Evolutionary conservation across 306 rosid species (phyloP), one percentile per base, ranked within the genome.

Genomic region (Quercus mongolica): DNA sequence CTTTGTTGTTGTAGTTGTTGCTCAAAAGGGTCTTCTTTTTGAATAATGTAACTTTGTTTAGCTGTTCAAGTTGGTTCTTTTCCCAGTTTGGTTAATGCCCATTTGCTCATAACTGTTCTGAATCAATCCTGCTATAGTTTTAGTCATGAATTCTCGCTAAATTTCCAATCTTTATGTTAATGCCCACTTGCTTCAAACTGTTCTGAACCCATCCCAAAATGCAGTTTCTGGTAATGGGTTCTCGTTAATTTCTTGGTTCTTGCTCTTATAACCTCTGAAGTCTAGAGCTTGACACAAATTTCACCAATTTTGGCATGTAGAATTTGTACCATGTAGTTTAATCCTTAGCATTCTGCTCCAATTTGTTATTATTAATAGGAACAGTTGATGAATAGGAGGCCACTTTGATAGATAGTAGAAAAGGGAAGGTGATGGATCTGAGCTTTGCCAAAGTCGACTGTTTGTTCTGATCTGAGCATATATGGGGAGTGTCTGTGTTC

Each of bases 101-200:
- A 76, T 83, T 75, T 88, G 80, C 85, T 80, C 79, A 69, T 20
- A 69, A 76, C 70, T 86, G 78, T 83, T 92, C 64, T 92, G 85
- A 90, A 71, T 65, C 83, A 44, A 75, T 74, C 73, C 78, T 74
- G 33, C 30, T 63, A 56, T 74, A 81, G 74, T 83, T 83, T 85
- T 79, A 71, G 10, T 85, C 57, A 87, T 89, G 97, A 89, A 81
- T 81, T 89, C 84, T 90, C 97, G 95, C 88, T 94, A 88, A 84
- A 69, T 83, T 88, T 49, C 74, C 77, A 57, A 38, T 71, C 76
- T 78, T 78, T 88, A 63, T 78, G 56, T 80, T 55, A 59, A 84
- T 82, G 88, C 84, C 74, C 87, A 84, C 84, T 85, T 77, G 78
- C 87, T 79, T 71, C 46, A 74, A 59, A 15, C 72, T 74, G 83